These are phyloP conservation scores for Rhododendron molle DNA, from an alignment of 148 eudicot species.

Conservation along the genomic window DNA sequence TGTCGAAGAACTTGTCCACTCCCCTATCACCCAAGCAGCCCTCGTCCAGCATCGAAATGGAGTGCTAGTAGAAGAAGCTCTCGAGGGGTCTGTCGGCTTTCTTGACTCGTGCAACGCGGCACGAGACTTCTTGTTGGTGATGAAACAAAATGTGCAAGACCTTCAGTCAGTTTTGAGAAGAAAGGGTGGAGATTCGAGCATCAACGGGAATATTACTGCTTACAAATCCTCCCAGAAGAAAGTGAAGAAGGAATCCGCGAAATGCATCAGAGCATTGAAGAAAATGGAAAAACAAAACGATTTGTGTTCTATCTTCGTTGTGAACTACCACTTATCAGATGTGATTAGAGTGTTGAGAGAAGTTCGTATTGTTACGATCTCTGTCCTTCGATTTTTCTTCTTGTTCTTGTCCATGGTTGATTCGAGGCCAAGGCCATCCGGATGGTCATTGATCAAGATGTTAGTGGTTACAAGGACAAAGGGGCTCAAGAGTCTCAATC, in stretches of 20 bases:
- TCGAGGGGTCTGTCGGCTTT: slow-evolving; percentile 41
- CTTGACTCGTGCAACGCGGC: slow-evolving; percentile 40
- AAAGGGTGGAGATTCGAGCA: slow-evolving; percentile 25
- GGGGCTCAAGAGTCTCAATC: slow-evolving; percentile 11
- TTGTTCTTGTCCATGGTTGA: slow-evolving; percentile 5
- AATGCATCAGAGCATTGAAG: slow-evolving; percentile 27
- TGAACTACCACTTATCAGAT: slow-evolving; percentile 13
- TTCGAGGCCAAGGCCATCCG: background rate
- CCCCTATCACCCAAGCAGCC: slow-evolving; percentile 29
- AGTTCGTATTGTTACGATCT: slow-evolving; percentile 14
- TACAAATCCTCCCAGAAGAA: slow-evolving; percentile 21
- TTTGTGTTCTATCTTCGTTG: background rate
- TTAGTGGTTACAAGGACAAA: slow-evolving; percentile 5
- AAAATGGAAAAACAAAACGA: slow-evolving; percentile 19
- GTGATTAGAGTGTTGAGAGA: slow-evolving; percentile 23
- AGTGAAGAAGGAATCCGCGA: slow-evolving; percentile 23
- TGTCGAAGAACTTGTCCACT: slow-evolving; percentile 36
- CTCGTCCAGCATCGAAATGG: slow-evolving; percentile 24
- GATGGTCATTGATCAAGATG: slow-evolving; percentile 32
- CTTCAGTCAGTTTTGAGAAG: slow-evolving; percentile 50
- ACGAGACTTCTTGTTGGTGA: slow-evolving; percentile 28
- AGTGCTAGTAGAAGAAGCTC: slow-evolving; percentile 39
- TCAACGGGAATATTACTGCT: slow-evolving; percentile 18
- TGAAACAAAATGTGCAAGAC: slow-evolving; percentile 41
- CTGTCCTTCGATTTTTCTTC: slow-evolving; percentile 17